A percentile compares a stretch with the other conserved stretches of the same genome.
phyloP scores from a whole-genome alignment of 73 alveolate genomes.

The Diophrys appendiculata region DNA sequence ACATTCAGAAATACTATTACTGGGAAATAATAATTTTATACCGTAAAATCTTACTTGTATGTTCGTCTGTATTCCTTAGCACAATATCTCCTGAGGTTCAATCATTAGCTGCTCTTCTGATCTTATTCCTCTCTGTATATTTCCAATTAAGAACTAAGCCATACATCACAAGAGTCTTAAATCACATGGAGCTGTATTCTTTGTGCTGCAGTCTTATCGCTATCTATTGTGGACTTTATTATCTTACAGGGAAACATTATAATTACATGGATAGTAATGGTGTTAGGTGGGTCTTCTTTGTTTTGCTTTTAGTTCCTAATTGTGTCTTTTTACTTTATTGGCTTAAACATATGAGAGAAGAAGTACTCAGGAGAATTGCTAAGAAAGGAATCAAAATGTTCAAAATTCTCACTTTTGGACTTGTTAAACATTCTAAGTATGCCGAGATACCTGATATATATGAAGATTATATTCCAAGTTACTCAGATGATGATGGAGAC shows the following conservation, averaged over 20 bases:
- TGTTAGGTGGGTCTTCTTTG: constrained; percentile 40
- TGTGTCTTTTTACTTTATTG: constrained; percentile 36
- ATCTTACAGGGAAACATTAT: constrained; percentile 40
- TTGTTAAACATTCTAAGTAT: too few species aligned
- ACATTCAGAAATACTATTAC: neutral
- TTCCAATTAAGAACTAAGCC: constrained; percentile 39
- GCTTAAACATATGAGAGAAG: constrained; percentile 31
- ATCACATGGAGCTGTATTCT: constrained; percentile 37
- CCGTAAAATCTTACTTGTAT: neutral
- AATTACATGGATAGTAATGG: constrained; percentile 30
- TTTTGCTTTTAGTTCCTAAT: constrained; percentile 35
- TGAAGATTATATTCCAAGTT: too few species aligned
- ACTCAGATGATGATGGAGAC: too few species aligned
- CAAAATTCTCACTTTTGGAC: too few species aligned
- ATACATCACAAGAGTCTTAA: constrained; percentile 17
- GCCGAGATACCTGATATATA: too few species aligned
- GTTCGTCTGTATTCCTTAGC: neutral
- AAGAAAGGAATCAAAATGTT: too few species aligned
- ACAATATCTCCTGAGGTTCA: constrained; percentile 4
- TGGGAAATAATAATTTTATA: constrained; percentile 5
- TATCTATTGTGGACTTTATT: constrained; percentile 29
- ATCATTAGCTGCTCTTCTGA: neutral
- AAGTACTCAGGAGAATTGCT: constrained; percentile 1
- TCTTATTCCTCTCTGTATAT: constrained; percentile 4
- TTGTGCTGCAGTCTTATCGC: constrained; percentile 22